Evolutionary conservation across 768 basidiomycete genomes (phyloP), one percentile per base, ranked within the genome.

Genomic region (Paxillus involutus): DNA sequence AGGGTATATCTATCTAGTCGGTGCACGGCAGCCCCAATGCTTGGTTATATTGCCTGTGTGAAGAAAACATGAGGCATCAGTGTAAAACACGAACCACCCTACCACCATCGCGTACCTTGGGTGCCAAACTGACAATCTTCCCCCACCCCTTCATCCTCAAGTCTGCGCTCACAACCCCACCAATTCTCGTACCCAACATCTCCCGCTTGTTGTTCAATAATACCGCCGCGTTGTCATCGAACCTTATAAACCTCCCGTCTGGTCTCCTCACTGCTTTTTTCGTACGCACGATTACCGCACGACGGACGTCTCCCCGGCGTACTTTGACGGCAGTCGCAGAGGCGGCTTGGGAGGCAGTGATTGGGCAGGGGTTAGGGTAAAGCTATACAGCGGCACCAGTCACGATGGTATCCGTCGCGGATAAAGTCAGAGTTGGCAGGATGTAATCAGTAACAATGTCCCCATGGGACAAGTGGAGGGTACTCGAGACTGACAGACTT

Each of bases 191-290:
- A 17, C 94, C 95, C 54, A 98, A 68, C 89, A 98, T 92, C 73
- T 96, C 93, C 52, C 86, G 82, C 76, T 98, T 98, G 77, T 92
- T 92, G 72, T 98, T 98, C 53, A 98, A 71, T 35, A 98, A 73
- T 6, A 98, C 94, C 9, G 86, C 93, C 1, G 96, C 96, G 64
- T 98, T 98, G 79, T 98, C 96, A 73, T 98, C 96, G 72, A 98
- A 98, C 43, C 90, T 79, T 59, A 98, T 78, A 62, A 83, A 78
- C 29, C 92, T 81, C 13, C 96, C 96, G 72, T 98, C 96, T 19
- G 94, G 86, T 66, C 96, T 77, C 40, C 84, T 80, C 5, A 93
- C 88, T 21, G 84, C 71, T 72, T 97, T 96, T 63, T 84, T 82
- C n/a, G 93, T 94, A 35, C 96, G 85, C 9, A 98, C 96, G 51